phyloP scores from a whole-genome alignment of 2,329 filamentous ascomycete genomes.

The Verruconis gallopava region DNA sequence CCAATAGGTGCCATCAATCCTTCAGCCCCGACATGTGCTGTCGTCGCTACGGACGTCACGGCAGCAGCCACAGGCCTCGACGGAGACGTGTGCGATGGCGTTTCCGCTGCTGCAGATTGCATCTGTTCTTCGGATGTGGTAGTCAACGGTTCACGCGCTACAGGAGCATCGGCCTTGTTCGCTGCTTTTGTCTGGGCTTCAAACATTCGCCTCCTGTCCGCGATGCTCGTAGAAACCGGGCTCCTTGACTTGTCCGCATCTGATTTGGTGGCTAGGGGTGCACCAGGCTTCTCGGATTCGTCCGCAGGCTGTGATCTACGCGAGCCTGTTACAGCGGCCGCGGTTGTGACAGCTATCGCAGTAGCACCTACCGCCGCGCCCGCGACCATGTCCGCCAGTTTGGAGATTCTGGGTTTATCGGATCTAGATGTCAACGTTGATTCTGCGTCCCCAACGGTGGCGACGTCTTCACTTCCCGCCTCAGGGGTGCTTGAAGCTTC shows the following conservation, averaged over 20 bases:
- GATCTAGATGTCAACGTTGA: neutral
- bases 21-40: neutral
- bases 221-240: neutral
- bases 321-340: slow-evolving; percentile 1
- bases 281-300: neutral
- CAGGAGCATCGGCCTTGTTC: neutral
- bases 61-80: neutral
- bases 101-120: neutral
- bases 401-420: neutral
- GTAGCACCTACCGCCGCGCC: slow-evolving; percentile 6
- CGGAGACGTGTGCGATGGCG: neutral
- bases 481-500: neutral
- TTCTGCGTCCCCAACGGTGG: neutral
- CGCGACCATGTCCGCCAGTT: slow-evolving; percentile 1
- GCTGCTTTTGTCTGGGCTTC: neutral
- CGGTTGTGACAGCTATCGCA: slow-evolving; percentile 3
- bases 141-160: neutral
- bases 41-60: neutral
- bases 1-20: no score
- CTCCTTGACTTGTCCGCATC: neutral
- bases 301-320: neutral
- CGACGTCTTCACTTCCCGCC: neutral
- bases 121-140: neutral
- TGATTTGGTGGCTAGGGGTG: neutral
- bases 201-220: neutral